Conservation (phyloP, 495 filamentous ascomycete species). For the Lepraria neglecta region DNA sequence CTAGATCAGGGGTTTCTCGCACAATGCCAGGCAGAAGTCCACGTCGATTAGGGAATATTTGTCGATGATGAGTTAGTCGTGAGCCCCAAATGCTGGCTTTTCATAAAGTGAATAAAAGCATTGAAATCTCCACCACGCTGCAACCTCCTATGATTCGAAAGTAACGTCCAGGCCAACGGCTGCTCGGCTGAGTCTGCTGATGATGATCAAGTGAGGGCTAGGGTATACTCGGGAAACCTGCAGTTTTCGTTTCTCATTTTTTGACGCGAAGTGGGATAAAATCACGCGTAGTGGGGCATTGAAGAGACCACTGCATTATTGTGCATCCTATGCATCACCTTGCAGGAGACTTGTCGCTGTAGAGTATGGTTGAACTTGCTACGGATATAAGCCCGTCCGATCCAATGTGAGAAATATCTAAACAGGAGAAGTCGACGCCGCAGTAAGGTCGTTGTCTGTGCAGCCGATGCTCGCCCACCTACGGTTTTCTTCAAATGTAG, state of each 20-base stretch:
- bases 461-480: neutral
- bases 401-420: neutral
- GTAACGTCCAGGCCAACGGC: no score
- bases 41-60: no score
- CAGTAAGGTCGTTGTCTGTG: neutral
- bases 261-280: conserved; percentile 14
- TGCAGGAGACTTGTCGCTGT: conserved; percentile 8
- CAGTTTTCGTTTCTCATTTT: neutral
- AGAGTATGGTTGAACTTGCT: conserved; percentile 1
- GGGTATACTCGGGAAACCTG: conserved; percentile 1
- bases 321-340: conserved; percentile 3
- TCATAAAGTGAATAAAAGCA: no score
- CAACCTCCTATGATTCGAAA: no score
- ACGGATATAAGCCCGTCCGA: neutral
- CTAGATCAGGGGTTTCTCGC: no score
- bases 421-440: neutral
- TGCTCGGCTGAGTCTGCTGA: no score
- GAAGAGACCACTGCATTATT: conserved; percentile 2
- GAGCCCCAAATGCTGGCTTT: no score
- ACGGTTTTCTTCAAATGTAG: neutral
- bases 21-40: no score
- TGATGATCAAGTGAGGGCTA: neutral
- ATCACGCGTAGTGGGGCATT: conserved; percentile 3
- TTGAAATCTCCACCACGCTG: no score
- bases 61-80: no score